These are phyloP conservation scores for Boletus eberwhitei DNA, from an alignment of 768 basidiomycete genomes.

Conservation along the genomic window DNA sequence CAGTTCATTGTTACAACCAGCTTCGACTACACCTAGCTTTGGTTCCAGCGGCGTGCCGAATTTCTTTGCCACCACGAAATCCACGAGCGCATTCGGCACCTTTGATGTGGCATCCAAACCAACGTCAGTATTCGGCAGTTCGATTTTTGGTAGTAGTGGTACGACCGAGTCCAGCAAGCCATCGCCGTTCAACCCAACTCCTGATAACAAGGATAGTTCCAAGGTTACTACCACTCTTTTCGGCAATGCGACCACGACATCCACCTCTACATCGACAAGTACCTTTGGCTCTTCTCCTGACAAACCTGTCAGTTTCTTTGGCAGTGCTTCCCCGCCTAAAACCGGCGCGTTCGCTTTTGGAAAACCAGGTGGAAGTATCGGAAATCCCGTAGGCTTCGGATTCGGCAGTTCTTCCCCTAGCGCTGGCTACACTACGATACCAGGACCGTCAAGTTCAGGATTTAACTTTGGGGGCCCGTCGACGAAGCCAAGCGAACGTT, in stretches of 20 bases:
- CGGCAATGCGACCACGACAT: constrained; percentile 11
- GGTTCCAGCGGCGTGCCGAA: constrained; percentile 17
- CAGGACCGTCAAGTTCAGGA: constrained; percentile 12
- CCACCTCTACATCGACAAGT: constrained; percentile 13
- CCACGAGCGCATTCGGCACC: constrained; percentile 13
- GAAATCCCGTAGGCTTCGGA: constrained; percentile 63
- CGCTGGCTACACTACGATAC: constrained; percentile 14
- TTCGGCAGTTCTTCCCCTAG: constrained; percentile 32
- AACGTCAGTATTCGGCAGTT: constrained; percentile 22
- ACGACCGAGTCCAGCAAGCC: constrained; percentile 14
- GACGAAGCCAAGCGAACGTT: constrained; percentile 20
- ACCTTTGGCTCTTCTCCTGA: constrained; percentile 23
- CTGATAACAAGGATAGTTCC: constrained; percentile 12
- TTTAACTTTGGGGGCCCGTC: constrained; percentile 25
- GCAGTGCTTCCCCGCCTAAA: constrained; percentile 27
- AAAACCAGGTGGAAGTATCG: constrained; percentile 45
- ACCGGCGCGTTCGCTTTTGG: constrained; percentile 27
- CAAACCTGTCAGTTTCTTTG: constrained; percentile 28
- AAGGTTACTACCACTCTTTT: constrained; percentile 19
- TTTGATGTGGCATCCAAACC: constrained; percentile 24
- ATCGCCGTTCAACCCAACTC: constrained; percentile 7
- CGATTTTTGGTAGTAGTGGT: constrained; percentile 23
- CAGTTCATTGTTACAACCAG: constrained; percentile 8
- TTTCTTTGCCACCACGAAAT: constrained; percentile 22
- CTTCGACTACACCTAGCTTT: constrained; percentile 12